Percentiles rank a stretch among this genome's conserved stretches.
These are phyloP conservation scores for Lasiodiplodia theobromae DNA, from an alignment of 2,329 filamentous ascomycete genomes.

Conservation along the genomic window DNA sequence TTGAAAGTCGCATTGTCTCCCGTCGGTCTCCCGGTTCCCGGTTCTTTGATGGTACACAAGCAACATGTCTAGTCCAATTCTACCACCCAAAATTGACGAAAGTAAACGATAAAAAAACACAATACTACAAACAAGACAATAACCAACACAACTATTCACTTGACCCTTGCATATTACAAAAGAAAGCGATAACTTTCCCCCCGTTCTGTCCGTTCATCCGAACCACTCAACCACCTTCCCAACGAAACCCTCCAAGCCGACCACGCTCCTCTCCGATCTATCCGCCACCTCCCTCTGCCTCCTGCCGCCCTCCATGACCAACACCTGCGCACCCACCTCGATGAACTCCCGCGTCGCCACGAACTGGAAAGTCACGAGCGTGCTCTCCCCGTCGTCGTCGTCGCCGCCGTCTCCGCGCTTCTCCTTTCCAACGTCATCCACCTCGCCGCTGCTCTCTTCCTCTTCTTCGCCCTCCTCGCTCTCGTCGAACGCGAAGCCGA, in stretches of 20 bases:
- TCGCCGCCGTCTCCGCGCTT: slow-evolving; percentile 40
- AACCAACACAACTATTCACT: background rate
- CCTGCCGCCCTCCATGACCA: slow-evolving; percentile 75
- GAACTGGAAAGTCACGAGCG: slow-evolving; percentile 71
- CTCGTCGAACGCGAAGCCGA: slow-evolving; percentile 56
- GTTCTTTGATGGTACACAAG: too few relatives aligned
- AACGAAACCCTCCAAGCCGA: slow-evolving; percentile 74
- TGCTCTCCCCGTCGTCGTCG: slow-evolving; percentile 39
- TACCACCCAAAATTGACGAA: too few relatives aligned
- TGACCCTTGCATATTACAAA: background rate
- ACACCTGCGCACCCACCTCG: slow-evolving; percentile 72
- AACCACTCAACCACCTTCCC: slow-evolving; percentile 63
- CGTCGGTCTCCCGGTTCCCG: too few relatives aligned
- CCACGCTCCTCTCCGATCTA: slow-evolving; percentile 55
- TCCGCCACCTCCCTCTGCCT: slow-evolving; percentile 51
- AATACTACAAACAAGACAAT: background rate
- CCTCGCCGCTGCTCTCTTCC: slow-evolving; percentile 39
- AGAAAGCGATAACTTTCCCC: background rate
- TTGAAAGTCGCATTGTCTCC: too few relatives aligned
- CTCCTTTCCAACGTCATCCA: slow-evolving; percentile 39
- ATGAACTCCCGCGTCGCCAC: slow-evolving; percentile 76
- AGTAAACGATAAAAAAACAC: too few relatives aligned
- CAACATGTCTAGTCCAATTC: background rate
- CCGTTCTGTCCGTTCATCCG: background rate
- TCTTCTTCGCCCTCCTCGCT: slow-evolving; percentile 56